Conservation (phyloP, 2,329 filamentous ascomycete species). For the Podosphaera leucotricha region DNA sequence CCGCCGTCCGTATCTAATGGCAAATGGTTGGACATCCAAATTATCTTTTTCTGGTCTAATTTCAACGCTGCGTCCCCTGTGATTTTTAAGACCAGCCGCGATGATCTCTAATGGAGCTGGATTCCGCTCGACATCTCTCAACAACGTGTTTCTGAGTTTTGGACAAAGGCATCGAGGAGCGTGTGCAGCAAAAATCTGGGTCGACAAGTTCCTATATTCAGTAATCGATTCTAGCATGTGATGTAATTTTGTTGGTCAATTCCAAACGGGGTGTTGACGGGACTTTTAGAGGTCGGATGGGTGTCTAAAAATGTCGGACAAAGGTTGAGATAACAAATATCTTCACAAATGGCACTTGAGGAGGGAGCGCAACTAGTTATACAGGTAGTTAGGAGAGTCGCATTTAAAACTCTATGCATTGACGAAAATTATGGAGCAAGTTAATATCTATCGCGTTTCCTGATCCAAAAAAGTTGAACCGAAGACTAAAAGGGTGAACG, state of each 20-base stretch:
- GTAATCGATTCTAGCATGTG: background rate
- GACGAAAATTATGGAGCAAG: no score
- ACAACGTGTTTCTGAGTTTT: background rate
- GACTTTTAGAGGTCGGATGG: no score
- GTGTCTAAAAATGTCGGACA: no score
- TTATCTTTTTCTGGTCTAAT: background rate
- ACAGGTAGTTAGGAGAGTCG: no score
- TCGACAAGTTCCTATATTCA: background rate
- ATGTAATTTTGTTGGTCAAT: background rate
- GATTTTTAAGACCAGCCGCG: background rate
- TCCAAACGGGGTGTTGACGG: no score
- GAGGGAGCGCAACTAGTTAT: no score
- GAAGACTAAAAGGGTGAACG: no score
- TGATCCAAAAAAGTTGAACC: no score
- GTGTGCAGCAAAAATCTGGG: background rate
- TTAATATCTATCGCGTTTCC: no score
- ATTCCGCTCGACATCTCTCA: background rate
- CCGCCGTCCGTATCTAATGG: constrained; percentile 54
- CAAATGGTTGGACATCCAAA: constrained; percentile 27
- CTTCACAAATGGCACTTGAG: no score
- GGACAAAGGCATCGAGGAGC: background rate
- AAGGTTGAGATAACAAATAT: no score
- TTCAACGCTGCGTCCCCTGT: background rate
- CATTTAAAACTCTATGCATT: no score
- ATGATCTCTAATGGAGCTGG: background rate